phyloP scores from a whole-genome alignment of 1,139 yeast species.

The Pichia terricola region DNA sequence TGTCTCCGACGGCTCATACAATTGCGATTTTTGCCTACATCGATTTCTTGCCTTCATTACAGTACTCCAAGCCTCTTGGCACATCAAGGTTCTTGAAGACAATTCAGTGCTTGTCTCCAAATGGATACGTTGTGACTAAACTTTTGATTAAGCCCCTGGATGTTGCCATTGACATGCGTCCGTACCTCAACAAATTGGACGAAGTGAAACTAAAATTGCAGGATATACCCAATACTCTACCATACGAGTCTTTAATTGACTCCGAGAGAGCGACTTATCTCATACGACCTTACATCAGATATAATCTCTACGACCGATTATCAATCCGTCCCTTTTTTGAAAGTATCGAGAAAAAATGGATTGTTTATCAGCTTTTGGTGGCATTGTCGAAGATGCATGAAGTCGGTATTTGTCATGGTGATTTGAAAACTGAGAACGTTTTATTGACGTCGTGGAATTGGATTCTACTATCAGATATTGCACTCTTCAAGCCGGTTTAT shows the following conservation, averaged over 20 bases:
- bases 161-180: slow-evolving; percentile 20
- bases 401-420: slow-evolving; percentile 68
- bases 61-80: slow-evolving; percentile 61
- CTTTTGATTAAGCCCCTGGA: slow-evolving; percentile 63
- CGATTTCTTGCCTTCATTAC: slow-evolving; percentile 56
- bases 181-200: slow-evolving; percentile 30
- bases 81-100: slow-evolving; percentile 83
- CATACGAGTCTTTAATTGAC: slow-evolving; percentile 68
- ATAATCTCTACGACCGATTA: slow-evolving; percentile 76
- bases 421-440: slow-evolving; percentile 81
- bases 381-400: slow-evolving; percentile 58
- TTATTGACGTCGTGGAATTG: slow-evolving; percentile 86
- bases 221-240: slow-evolving; percentile 54
- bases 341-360: slow-evolving; percentile 72
- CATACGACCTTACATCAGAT: slow-evolving; percentile 69
- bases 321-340: slow-evolving; percentile 84
- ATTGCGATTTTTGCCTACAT: slow-evolving; percentile 87
- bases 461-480: slow-evolving; percentile 75
- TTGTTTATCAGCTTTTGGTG: slow-evolving; percentile 66
- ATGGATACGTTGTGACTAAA: slow-evolving; percentile 69
- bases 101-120: slow-evolving; percentile 60
- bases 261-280: slow-evolving; percentile 90
- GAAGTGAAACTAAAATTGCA: slow-evolving; percentile 33
- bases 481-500: slow-evolving; percentile 73
- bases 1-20: slow-evolving; percentile 88